Percentiles rank a stretch among this genome's conserved stretches.
Conservation (phyloP, 176 grass and related monocot genomes). For the Carex kokanica region DNA sequence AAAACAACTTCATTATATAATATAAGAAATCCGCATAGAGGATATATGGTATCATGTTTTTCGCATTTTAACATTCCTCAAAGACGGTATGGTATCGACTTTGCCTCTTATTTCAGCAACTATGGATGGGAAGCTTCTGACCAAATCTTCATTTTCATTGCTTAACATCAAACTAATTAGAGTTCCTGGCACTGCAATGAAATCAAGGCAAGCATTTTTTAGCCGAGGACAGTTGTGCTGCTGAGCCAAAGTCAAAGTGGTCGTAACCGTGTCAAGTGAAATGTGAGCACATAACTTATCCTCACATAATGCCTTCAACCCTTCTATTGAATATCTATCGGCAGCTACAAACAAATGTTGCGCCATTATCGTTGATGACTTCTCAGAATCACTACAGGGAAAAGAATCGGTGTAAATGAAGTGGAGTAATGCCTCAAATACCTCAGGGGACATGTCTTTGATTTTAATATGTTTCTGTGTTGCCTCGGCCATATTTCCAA, state of each 20-base stretch:
- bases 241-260: not conserved
- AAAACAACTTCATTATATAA: not conserved
- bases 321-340: conserved; percentile 4
- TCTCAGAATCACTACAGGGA: not conserved
- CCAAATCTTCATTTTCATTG: not conserved
- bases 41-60: not conserved
- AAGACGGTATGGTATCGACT: not conserved
- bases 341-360: conserved; percentile 8
- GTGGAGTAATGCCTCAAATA: not conserved
- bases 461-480: not conserved
- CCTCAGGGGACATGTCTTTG: not conserved
- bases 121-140: not conserved
- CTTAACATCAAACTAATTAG: not conserved
- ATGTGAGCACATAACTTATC: not conserved
- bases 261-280: not conserved
- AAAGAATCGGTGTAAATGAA: conserved; percentile 2
- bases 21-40: not conserved
- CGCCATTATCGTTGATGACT: not conserved
- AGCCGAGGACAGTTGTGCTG: not conserved
- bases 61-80: not conserved
- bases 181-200: not conserved
- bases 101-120: not conserved
- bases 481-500: not conserved
- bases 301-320: conserved; percentile 2
- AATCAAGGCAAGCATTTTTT: not conserved